Evolutionary conservation across 257 asterid species (phyloP).

Genomic region (Solanum sparsipilum): DNA sequence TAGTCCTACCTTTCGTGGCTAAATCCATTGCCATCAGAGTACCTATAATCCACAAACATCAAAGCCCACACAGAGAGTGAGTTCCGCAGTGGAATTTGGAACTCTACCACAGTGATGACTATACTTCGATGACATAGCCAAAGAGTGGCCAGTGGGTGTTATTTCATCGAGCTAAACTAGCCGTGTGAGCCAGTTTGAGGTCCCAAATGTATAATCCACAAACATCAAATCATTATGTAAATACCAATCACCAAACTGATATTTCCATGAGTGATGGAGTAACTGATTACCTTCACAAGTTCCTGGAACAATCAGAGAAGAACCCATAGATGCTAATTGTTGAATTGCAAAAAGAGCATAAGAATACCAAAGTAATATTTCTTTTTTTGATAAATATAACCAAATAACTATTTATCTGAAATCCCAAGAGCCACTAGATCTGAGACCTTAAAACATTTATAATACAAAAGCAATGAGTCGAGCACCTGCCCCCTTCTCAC

Average conservation of each 20-base stretch:
- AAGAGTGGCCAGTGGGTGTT: neutral
- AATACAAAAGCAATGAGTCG: neutral
- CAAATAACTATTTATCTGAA: neutral
- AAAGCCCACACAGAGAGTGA: neutral
- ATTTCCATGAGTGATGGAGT: neutral
- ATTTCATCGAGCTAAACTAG: neutral
- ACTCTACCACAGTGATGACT: neutral
- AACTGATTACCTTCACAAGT: neutral
- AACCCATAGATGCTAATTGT: neutral
- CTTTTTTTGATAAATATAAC: neutral
- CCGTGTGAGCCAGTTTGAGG: neutral
- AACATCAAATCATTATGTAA: neutral
- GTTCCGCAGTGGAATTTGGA: neutral
- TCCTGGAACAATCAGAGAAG: neutral
- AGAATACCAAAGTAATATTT: neutral
- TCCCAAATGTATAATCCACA: neutral
- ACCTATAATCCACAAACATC: too few relatives aligned
- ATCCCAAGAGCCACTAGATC: neutral
- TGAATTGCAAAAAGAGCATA: neutral
- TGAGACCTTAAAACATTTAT: neutral
- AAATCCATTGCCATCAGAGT: too few relatives aligned
- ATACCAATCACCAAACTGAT: neutral
- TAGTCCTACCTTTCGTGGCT: too few relatives aligned
- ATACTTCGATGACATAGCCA: neutral
- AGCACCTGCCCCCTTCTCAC: neutral